Conservation (phyloP, 1,139 yeast species). For the Geotrichum histeridarum region DNA sequence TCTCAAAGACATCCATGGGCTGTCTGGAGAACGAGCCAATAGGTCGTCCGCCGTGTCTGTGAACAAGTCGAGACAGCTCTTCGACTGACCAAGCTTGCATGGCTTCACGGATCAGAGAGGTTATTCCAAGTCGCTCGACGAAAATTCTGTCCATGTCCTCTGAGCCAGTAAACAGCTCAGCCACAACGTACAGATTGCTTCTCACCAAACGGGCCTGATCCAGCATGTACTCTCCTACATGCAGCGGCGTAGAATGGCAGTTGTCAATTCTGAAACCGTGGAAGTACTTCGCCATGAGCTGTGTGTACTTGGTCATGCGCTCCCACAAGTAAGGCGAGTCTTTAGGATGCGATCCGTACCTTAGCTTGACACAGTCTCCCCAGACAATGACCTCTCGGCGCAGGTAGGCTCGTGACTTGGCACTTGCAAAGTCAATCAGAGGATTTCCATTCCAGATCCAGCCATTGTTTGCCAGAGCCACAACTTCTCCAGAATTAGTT, state of each 20-base stretch:
- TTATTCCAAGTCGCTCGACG: slow-evolving; percentile 84
- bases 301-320: slow-evolving; percentile 75
- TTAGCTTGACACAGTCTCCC: slow-evolving; percentile 93
- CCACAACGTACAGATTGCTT: slow-evolving; percentile 86
- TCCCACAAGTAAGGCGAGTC: slow-evolving; percentile 91
- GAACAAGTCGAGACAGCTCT: slow-evolving; percentile 81
- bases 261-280: slow-evolving; percentile 91
- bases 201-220: slow-evolving; percentile 84
- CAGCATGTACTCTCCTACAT: slow-evolving; percentile 82
- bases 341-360: slow-evolving; percentile 70
- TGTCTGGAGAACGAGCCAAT: slow-evolving; percentile 66
- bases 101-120: slow-evolving; percentile 87
- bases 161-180: slow-evolving; percentile 89
- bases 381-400: slow-evolving; percentile 92
- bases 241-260: slow-evolving; percentile 92
- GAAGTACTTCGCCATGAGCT: slow-evolving; percentile 67
- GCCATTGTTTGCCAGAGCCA: slow-evolving; percentile 86
- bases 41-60: slow-evolving; percentile 91
- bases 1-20: slow-evolving; percentile 28
- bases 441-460: slow-evolving; percentile 99
- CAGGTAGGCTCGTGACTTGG: slow-evolving; percentile 69
- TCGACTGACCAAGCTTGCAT: slow-evolving; percentile 93
- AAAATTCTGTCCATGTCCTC: slow-evolving; percentile 85
- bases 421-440: slow-evolving; percentile 84
- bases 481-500: slow-evolving; percentile 44